Percentiles rank a stretch among this genome's conserved stretches.
phyloP scores from a whole-genome alignment of 768 basidiomycete genomes.

The Hortiboletus flavorubellus region DNA sequence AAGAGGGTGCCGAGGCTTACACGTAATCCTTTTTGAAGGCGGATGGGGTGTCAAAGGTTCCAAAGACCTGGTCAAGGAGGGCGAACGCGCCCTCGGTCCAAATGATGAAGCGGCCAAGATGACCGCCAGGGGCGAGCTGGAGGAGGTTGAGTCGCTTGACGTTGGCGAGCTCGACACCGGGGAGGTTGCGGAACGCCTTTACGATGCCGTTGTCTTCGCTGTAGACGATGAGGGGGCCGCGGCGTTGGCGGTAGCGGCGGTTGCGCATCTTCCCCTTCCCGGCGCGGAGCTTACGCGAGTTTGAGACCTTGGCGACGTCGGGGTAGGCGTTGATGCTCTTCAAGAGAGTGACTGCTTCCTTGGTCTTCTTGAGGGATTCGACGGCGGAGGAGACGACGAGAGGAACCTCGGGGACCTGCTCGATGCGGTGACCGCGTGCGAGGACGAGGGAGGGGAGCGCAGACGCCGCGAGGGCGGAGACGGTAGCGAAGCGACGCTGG shows the following conservation, averaged over 20 bases:
- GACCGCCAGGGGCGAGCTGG: constrained; percentile 98
- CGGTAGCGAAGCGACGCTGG: constrained; percentile 96
- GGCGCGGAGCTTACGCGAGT: constrained; percentile 93
- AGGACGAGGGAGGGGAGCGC: constrained; percentile 95
- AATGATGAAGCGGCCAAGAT: constrained; percentile 98
- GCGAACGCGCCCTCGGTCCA: constrained; percentile 96
- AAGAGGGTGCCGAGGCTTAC: constrained; percentile 39
- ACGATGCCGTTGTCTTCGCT: constrained; percentile 97
- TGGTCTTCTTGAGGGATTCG: constrained; percentile 94
- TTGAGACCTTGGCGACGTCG: constrained; percentile 96
- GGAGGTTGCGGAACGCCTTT: constrained; percentile 98
- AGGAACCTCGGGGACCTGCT: constrained; percentile 94
- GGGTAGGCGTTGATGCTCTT: constrained; percentile 85
- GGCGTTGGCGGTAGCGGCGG: constrained; percentile 93
- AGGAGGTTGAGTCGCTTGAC: constrained; percentile 94
- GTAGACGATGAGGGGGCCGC: constrained; percentile 96
- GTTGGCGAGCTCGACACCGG: constrained; percentile 96
- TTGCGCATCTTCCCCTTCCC: constrained; percentile 98
- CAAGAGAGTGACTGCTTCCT: constrained; percentile 92
- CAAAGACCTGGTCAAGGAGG: constrained; percentile 92
- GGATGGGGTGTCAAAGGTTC: constrained; percentile 89
- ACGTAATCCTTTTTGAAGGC: constrained; percentile 85
- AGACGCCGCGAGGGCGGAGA: constrained; percentile 96
- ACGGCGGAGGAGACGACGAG: constrained; percentile 77
- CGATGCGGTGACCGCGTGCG: constrained; percentile 98